Percentiles rank a stretch among this genome's conserved stretches.
phyloP scores from a whole-genome alignment of 306 rosid species.

The Lathyrus aphaca region DNA sequence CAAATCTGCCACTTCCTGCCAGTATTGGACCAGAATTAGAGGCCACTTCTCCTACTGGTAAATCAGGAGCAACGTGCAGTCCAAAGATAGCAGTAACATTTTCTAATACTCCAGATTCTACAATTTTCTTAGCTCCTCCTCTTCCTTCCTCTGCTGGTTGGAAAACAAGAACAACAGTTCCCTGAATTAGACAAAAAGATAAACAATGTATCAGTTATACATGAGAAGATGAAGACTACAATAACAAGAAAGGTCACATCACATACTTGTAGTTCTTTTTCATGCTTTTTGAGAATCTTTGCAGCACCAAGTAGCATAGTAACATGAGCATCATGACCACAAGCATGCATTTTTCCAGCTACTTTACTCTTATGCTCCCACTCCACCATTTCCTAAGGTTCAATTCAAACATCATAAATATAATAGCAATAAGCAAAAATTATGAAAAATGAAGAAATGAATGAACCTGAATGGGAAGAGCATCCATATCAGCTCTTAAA shows the following conservation, averaged over 20 bases:
- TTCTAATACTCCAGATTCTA: constrained; percentile 65
- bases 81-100: constrained; percentile 85
- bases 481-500: constrained; percentile 96
- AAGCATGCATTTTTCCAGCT: constrained; percentile 91
- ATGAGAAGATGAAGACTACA: constrained; percentile 17
- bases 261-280: constrained; percentile 57
- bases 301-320: constrained; percentile 94
- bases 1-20: constrained; percentile 80
- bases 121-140: constrained; percentile 70
- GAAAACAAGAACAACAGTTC: constrained; percentile 84
- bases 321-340: constrained; percentile 96
- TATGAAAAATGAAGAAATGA: neutral
- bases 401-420: neutral
- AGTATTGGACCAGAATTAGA: constrained; percentile 65
- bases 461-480: constrained; percentile 76
- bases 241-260: neutral
- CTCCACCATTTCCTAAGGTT: constrained; percentile 83
- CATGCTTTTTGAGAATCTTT: constrained; percentile 78
- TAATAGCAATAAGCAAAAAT: neutral
- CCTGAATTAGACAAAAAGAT: constrained; percentile 48
- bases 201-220: constrained; percentile 14
- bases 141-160: constrained; percentile 98
- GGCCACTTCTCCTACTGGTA: constrained; percentile 65
- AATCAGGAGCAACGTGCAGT: constrained; percentile 52
- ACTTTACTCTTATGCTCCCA: constrained; percentile 89